These are phyloP conservation scores for Phytophthora pisi DNA, from an alignment of 352 stramenopile genomes.

Conservation along the genomic window DNA sequence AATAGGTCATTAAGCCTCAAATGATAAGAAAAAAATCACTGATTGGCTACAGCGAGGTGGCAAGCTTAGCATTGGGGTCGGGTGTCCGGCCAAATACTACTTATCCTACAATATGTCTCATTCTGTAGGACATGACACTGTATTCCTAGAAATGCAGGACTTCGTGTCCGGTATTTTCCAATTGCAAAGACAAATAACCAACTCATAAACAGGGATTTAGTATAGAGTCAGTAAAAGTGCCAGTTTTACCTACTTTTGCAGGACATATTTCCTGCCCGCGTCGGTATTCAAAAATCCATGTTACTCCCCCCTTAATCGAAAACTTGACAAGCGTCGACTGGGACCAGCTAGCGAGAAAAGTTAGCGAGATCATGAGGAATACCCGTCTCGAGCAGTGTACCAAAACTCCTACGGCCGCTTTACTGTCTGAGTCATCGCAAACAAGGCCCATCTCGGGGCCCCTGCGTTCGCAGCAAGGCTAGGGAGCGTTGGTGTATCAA, in stretches of 20 bases:
- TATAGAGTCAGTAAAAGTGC: neutral
- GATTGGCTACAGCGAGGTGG: too few relatives aligned
- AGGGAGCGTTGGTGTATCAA: neutral
- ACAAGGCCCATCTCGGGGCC: neutral
- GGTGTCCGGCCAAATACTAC: too few relatives aligned
- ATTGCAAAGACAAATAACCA: neutral
- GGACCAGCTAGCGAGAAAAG: neutral
- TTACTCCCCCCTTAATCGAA: neutral
- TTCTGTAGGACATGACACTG: neutral
- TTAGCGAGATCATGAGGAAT: neutral
- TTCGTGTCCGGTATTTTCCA: neutral
- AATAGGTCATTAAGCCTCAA: too few relatives aligned
- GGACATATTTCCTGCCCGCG: neutral
- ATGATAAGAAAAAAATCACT: too few relatives aligned
- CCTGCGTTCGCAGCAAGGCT: neutral
- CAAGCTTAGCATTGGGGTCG: too few relatives aligned
- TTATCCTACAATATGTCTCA: neutral
- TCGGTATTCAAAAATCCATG: neutral
- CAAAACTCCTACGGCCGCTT: neutral
- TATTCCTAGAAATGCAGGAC: neutral
- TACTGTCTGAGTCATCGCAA: neutral
- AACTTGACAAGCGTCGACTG: neutral
- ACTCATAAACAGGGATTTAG: neutral
- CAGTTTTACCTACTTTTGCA: neutral
- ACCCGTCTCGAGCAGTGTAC: neutral